These are phyloP conservation scores for Venturia carpophila DNA, from an alignment of 2,329 filamentous ascomycete species.

Conservation along the genomic window DNA sequence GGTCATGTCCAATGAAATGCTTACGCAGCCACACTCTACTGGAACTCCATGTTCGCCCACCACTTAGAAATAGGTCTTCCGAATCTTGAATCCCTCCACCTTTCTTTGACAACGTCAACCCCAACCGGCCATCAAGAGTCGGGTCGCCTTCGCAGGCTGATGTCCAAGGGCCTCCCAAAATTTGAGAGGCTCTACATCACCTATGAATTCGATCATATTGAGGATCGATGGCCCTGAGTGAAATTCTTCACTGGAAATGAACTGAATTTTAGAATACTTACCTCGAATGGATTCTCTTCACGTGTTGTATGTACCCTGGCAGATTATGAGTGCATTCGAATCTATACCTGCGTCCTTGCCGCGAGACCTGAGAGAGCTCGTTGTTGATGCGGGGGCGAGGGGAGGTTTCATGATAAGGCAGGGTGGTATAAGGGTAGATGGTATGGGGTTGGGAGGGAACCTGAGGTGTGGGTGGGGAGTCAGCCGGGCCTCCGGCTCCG, in stretches of 20 bases:
- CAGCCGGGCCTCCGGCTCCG: not conserved
- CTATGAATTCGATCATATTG: not conserved
- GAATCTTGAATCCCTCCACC: not conserved
- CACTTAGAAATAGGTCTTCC: not conserved
- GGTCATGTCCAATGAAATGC: not conserved
- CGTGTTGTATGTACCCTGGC: not conserved
- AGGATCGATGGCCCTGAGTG: not conserved
- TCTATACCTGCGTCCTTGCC: not conserved
- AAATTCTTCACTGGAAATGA: not conserved
- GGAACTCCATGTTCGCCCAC: not conserved
- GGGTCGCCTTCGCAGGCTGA: not conserved
- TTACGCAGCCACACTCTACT: not conserved
- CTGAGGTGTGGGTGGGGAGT: not conserved
- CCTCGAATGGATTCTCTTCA: not conserved
- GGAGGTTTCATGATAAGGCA: not conserved
- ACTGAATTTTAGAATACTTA: not conserved
- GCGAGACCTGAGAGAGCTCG: not conserved
- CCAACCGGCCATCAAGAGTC: not conserved
- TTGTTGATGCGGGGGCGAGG: not conserved
- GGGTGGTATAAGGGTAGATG: not conserved
- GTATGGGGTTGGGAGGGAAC: not conserved
- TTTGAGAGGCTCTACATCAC: not conserved
- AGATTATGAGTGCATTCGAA: not conserved
- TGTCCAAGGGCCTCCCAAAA: not conserved
- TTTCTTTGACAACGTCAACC: not conserved